Conservation (phyloP, 345 rosid species). For the Gossypium arboreum region DNA sequence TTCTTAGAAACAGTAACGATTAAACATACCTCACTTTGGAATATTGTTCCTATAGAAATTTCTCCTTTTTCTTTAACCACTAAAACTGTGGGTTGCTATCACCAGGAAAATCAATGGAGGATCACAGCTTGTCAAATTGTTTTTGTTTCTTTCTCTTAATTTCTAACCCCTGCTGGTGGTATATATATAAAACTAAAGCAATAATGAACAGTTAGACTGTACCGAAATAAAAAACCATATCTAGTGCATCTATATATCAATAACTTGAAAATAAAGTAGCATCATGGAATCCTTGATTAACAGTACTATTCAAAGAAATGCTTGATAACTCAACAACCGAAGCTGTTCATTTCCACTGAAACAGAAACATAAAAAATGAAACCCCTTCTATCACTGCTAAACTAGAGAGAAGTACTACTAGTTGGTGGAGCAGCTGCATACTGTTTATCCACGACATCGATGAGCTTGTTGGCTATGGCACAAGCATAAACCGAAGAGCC, state of each 20-base stretch:
- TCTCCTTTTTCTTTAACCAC: background rate
- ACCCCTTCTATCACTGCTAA: background rate
- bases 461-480: constrained; percentile 71
- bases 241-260: background rate
- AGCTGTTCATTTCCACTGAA: background rate
- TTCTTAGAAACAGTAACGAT: too few species aligned
- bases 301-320: constrained; percentile 4
- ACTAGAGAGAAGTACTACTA: constrained; percentile 17
- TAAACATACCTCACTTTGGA: background rate
- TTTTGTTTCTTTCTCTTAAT: background rate
- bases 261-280: background rate
- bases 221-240: background rate
- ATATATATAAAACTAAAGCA: background rate
- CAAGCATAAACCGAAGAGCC: constrained; percentile 15
- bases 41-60: background rate
- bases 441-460: constrained; percentile 64
- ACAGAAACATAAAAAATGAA: background rate
- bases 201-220: background rate
- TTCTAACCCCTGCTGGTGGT: too few species aligned
- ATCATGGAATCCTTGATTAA: background rate
- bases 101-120: background rate
- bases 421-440: constrained; percentile 42
- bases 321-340: background rate
- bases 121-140: background rate
- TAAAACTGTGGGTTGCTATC: background rate